Evolutionary conservation across 306 rosid species (phyloP), one percentile per base, ranked within the genome.

Genomic region (Quercus robur): DNA sequence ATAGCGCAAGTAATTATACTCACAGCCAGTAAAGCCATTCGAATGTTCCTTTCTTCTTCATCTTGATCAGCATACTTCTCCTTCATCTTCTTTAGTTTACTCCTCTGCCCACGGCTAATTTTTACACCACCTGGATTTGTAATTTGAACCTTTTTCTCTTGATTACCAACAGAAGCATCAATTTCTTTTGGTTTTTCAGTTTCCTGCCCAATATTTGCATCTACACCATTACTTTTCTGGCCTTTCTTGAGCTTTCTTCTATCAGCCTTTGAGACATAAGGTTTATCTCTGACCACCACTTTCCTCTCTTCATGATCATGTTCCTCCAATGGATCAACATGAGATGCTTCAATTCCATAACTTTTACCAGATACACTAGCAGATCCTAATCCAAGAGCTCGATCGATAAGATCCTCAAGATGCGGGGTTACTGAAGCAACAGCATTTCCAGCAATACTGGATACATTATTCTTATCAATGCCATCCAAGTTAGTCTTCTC

Each of bases 61-160:
- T 95, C 99, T 81, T 95, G 99, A 79, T 91, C 92, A 15, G 96
- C 99, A 74, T 95, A 95, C 87, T 95, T 95, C 87, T 88, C 99
- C 85, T 91, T 95, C 84, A 95, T 90, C 86, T 95, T 95, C 89
- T 90, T 93, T 74, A 95, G 91, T 80, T 93, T 95, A 25, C 91
- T 88, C 92, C 21, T 90, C 81, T 95, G 96, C 64, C 99, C 99
- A 74, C 98, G 99, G 83, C 93, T 83, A 59, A 70, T 46, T 84
- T 93, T 95, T 84, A 83, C 90, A 87, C 88, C 81, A 81, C 81
- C 86, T 52, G 89, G 78, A 84, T 90, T 88, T 25, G 78, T 80
- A 84, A 79, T 88, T 71, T 75, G 81, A 72, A 79, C 88, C 61
- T 90, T 90, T 84, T 83, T 89, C 68, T 87, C 88, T 75, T 80